These are phyloP conservation scores for Fusarium gaditjirri DNA, from an alignment of 2,329 filamentous ascomycete genomes.

Conservation along the genomic window DNA sequence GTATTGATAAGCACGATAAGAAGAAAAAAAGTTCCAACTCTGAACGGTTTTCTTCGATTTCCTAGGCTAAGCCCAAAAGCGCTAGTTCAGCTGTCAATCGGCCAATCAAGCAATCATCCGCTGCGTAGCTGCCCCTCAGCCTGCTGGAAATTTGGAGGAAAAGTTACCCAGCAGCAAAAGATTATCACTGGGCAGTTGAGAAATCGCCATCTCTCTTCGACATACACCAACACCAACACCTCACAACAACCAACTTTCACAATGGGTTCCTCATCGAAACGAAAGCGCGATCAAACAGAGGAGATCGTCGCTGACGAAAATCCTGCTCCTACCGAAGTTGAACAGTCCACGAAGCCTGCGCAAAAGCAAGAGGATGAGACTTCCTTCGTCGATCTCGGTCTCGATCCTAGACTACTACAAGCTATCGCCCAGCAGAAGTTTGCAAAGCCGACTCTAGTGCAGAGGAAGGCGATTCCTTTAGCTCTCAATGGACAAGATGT, in stretches of 20 bases:
- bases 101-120: constrained; percentile 37
- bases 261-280: constrained; percentile 57
- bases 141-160: constrained; percentile 44
- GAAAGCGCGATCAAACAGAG: constrained; percentile 68
- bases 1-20: constrained; percentile 42
- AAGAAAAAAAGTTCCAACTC: constrained; percentile 42
- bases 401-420: constrained; percentile 88
- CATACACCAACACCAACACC: constrained; percentile 7
- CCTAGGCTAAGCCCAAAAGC: not conserved
- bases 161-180: constrained; percentile 30
- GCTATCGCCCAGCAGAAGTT: constrained; percentile 87
- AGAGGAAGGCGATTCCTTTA: constrained; percentile 86
- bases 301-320: constrained; percentile 53
- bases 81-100: accelerated
- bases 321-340: constrained; percentile 43
- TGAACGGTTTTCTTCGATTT: constrained; percentile 32
- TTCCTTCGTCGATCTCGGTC: constrained; percentile 79
- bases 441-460: constrained; percentile 86
- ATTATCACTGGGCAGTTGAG: constrained; percentile 31
- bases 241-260: constrained; percentile 51
- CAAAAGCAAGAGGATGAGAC: constrained; percentile 48
- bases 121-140: constrained; percentile 40
- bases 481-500: constrained; percentile 90
- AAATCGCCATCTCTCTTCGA: constrained; percentile 35
- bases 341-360: constrained; percentile 41